Percentiles rank a stretch among this genome's conserved stretches.
phyloP scores from a whole-genome alignment of 192 early-diverging fungal genomes.

The Linnemannia hyalina region DNA sequence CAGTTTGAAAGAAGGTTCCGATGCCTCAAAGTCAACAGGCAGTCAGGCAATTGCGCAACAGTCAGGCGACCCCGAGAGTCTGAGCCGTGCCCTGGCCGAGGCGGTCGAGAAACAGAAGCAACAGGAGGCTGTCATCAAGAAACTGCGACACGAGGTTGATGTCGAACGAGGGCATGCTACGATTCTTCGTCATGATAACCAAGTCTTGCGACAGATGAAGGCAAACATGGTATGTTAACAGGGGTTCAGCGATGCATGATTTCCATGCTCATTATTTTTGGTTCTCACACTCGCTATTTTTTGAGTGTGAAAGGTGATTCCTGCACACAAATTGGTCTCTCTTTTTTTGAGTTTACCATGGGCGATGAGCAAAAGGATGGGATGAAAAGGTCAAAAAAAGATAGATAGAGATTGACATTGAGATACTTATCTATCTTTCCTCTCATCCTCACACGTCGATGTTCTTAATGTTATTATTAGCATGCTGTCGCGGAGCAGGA shows the following conservation, averaged over 20 bases:
- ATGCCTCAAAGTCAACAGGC: slow-evolving; percentile 12
- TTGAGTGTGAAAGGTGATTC: neutral
- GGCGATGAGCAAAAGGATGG: neutral
- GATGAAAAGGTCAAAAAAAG: neutral
- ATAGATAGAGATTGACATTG: neutral
- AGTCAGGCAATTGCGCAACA: neutral
- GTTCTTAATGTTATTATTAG: slow-evolving; percentile 36
- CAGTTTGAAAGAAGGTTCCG: slow-evolving; percentile 24
- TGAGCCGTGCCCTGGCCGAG: slow-evolving; percentile 34
- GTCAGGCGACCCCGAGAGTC: slow-evolving; percentile 31
- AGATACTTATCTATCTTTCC: slow-evolving; percentile 2
- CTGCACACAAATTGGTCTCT: neutral
- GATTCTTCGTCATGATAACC: slow-evolving; percentile 71
- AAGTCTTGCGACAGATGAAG: slow-evolving; percentile 67
- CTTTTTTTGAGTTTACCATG: neutral
- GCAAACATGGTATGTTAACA: slow-evolving; percentile 64
- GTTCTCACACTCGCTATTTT: neutral
- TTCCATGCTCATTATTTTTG: slow-evolving; percentile 1
- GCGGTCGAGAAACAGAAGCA: slow-evolving; percentile 55
- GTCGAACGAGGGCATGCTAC: slow-evolving; percentile 72
- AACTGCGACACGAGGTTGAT: slow-evolving; percentile 79
- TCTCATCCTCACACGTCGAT: neutral
- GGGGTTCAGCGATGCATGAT: neutral
- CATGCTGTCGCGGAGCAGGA: slow-evolving; percentile 71
- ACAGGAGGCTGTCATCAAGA: slow-evolving; percentile 60